These are phyloP conservation scores for Amylostereum areolatum DNA, from an alignment of 1,284 basidiomycete genomes.

Conservation along the genomic window DNA sequence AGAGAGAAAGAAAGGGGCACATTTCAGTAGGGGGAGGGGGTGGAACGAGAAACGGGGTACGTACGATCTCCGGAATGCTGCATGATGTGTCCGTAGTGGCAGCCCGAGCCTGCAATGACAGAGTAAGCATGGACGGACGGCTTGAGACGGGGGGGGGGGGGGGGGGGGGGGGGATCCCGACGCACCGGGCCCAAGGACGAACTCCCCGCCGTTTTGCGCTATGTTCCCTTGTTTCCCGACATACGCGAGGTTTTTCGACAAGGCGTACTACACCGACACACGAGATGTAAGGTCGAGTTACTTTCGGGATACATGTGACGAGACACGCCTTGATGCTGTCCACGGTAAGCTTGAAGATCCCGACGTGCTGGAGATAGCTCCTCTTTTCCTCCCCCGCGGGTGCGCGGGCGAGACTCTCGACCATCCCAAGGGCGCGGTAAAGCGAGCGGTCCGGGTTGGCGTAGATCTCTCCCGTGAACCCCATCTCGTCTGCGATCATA, in stretches of 20 bases:
- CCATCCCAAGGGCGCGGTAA: slow-evolving; percentile 48
- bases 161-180: not conserved
- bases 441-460: slow-evolving; percentile 52
- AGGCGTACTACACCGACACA: slow-evolving; percentile 32
- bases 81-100: slow-evolving; percentile 46
- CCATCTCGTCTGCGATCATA: slow-evolving; percentile 34
- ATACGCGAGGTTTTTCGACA: slow-evolving; percentile 27
- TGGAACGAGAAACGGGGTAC: slow-evolving; percentile 14
- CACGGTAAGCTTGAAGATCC: slow-evolving; percentile 24
- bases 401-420: slow-evolving; percentile 35
- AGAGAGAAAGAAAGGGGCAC: not conserved
- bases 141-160: too few relatives aligned
- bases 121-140: not conserved
- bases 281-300: slow-evolving; percentile 19
- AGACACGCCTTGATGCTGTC: slow-evolving; percentile 42
- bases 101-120: slow-evolving; percentile 4
- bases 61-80: slow-evolving; percentile 57
- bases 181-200: slow-evolving; percentile 51
- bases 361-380: slow-evolving; percentile 37
- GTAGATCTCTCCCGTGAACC: slow-evolving; percentile 45
- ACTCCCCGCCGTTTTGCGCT: slow-evolving; percentile 58
- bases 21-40: not conserved
- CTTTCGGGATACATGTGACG: not conserved
- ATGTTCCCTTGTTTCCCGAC: slow-evolving; percentile 56
- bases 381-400: slow-evolving; percentile 39